These are phyloP conservation scores for Dendrobium huoshanense DNA, from an alignment of 106 monocot species.

Conservation along the genomic window DNA sequence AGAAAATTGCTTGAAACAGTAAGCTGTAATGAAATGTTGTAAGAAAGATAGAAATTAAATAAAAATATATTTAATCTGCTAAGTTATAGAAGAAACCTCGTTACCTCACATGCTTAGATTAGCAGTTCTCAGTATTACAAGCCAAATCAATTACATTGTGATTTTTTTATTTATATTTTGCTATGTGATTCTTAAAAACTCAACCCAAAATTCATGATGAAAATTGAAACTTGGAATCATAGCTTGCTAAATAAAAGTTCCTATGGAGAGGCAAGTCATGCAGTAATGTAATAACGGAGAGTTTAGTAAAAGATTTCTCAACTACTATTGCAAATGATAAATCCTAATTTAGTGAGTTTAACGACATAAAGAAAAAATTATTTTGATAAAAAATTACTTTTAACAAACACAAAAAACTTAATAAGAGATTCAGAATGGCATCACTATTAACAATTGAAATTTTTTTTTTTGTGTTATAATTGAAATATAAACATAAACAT, in stretches of 20 bases:
- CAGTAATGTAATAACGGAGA: background rate
- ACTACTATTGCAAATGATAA: background rate
- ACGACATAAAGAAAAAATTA: no score
- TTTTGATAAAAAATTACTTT: no score
- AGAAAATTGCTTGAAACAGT: no score
- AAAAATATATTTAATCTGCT: background rate
- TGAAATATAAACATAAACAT: no score
- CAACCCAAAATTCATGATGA: background rate
- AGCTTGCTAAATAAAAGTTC: background rate
- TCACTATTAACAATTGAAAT: no score
- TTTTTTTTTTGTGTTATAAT: no score
- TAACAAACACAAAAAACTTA: no score
- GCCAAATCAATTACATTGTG: background rate
- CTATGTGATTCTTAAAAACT: background rate
- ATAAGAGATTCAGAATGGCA: no score
- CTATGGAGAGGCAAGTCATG: background rate
- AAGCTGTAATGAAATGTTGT: no score
- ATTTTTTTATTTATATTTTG: background rate
- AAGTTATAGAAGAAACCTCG: constrained; percentile 4
- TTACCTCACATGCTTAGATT: background rate
- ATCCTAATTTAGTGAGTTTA: no score
- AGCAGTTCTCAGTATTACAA: background rate
- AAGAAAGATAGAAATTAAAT: no score
- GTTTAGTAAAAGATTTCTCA: background rate
- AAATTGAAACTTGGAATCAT: background rate